Evolutionary conservation across 768 basidiomycete species (phyloP).

Genomic region (Hypholoma sublateritium): DNA sequence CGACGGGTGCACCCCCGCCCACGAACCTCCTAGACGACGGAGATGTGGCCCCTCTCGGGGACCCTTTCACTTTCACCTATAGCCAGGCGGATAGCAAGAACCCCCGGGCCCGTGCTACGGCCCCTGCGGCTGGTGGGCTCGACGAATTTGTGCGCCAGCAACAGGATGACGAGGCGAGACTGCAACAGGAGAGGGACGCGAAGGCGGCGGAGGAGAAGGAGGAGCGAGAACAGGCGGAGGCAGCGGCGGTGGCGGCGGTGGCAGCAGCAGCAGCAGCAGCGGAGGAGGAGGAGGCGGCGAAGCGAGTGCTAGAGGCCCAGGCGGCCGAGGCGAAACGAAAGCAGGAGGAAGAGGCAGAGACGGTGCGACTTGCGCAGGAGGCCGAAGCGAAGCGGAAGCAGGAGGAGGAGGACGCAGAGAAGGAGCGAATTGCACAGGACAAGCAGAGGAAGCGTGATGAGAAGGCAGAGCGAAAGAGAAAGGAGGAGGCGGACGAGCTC

Average conservation of each 20-base stretch:
- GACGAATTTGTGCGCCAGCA: background rate
- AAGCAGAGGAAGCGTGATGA: background rate
- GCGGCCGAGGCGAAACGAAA: conserved; percentile 1
- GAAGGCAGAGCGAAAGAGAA: background rate
- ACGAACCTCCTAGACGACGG: background rate
- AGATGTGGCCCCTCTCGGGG: background rate
- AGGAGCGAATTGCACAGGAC: background rate
- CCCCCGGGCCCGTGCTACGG: background rate
- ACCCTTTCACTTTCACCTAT: conserved; percentile 1
- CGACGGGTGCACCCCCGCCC: background rate
- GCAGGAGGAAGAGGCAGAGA: conserved; percentile 1
- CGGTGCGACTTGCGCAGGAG: background rate
- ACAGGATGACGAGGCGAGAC: background rate
- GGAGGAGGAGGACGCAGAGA: conserved; percentile 1
- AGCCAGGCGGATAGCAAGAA: background rate
- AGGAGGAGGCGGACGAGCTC: conserved; percentile 5
- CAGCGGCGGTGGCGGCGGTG: background rate
- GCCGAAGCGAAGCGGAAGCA: background rate
- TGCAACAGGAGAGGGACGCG: background rate
- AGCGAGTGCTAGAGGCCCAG: background rate
- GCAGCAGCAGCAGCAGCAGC: no score
- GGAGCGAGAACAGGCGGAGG: background rate
- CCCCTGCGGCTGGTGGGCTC: background rate
- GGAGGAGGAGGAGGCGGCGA: background rate
- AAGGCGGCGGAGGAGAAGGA: background rate